Evolutionary conservation across 805 yeast species (phyloP), one percentile per base, ranked within the genome.

Genomic region (Danielia oregonensis): DNA sequence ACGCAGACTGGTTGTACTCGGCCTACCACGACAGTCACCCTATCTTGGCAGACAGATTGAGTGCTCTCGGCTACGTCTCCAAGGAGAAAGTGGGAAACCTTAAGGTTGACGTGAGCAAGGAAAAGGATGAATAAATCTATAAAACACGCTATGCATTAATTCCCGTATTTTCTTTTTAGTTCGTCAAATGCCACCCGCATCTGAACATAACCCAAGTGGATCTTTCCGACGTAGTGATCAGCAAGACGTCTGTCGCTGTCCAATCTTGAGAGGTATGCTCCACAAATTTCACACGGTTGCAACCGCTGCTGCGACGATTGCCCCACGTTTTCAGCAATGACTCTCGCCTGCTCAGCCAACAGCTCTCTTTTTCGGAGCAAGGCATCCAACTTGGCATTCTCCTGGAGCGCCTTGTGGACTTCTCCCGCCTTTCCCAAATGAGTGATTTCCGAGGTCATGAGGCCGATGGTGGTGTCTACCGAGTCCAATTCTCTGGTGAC

Each of bases 11-110:
- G 76, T 71, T 88, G 46, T 93, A 81, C 62, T 83, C 95, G 14
- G 80, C 93, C 28, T 91, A 86, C 62, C 87, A 82, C 55, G 82
- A 85, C 61, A 82, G 91, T 32, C 98, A 93, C 52, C 99, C 99
- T 32, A 85, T 86, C 37, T 63, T 91, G 50, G 78, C 91, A 12
- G 97, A 93, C 68, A 81, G 99, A 68, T 72, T 93, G 49, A 57
- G 66, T 29, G 95, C 95, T 6, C 70, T 93, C 41, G 82, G 78
- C 17, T 67, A 67, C 43, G 56, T 63, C 19, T 62, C 72, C 6
- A 59, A 57, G 31, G 63, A 63, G 39, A 66, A 68, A 48, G 44
- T 61, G 25, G 61, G 54, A 5, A 54, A 56, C 22, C 46, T 46
- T 15, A 39, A 46, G 41, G 39, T 46, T 34, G 43, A 42, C 4